A percentile compares a stretch with the other conserved stretches of the same genome.
These are phyloP conservation scores for Jackrogersella multiformis DNA, from an alignment of 495 filamentous ascomycete species.

Conservation along the genomic window DNA sequence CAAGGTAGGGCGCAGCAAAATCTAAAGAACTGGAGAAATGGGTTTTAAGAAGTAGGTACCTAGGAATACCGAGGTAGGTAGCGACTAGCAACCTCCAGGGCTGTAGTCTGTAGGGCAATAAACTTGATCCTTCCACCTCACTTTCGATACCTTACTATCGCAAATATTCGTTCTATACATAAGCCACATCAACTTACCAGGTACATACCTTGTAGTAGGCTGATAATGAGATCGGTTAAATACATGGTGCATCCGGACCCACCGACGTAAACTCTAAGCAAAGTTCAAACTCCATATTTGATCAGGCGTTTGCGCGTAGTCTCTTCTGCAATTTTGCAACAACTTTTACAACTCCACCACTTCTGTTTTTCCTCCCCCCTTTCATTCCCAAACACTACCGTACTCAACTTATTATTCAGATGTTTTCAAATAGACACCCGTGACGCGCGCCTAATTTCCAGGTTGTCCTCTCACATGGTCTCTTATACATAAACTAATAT, in stretches of 20 bases:
- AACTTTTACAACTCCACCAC: constrained; percentile 12
- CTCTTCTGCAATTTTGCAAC: constrained; percentile 29
- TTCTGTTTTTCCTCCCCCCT: too few species aligned
- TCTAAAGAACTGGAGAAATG: too few species aligned
- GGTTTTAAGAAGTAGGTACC: too few species aligned
- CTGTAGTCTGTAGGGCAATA: too few species aligned
- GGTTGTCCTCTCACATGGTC: constrained; percentile 5
- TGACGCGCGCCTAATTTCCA: constrained; percentile 22
- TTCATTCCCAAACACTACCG: constrained; percentile 9
- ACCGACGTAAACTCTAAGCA: constrained; percentile 19
- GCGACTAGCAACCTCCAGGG: too few species aligned
- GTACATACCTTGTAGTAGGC: too few species aligned
- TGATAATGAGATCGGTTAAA: neutral
- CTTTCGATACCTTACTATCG: neutral
- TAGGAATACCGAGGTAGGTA: too few species aligned
- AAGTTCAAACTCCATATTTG: constrained; percentile 25
- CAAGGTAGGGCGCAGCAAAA: neutral
- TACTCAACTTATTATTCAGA: constrained; percentile 5
- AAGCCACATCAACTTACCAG: neutral
- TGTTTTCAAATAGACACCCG: neutral
- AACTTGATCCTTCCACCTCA: too few species aligned
- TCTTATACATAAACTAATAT: constrained; percentile 6
- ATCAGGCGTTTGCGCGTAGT: constrained; percentile 36
- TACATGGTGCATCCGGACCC: constrained; percentile 5
- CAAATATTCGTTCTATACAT: neutral